These are phyloP conservation scores for Fusarium mangiferae DNA, from an alignment of 2,329 filamentous ascomycete species.

Conservation along the genomic window DNA sequence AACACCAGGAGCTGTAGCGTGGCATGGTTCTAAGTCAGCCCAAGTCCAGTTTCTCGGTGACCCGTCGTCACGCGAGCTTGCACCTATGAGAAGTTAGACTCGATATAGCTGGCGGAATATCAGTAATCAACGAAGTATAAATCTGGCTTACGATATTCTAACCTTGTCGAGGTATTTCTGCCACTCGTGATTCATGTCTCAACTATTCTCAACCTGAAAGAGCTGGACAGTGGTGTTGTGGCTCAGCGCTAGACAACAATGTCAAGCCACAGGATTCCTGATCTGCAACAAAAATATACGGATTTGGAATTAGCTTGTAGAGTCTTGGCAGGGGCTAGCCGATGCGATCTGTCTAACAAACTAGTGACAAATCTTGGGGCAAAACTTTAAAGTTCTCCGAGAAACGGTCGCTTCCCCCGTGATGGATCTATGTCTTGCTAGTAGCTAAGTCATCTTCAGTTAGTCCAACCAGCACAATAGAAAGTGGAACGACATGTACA, in stretches of 20 bases:
- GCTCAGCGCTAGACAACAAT: neutral
- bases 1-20: fast-evolving
- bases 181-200: neutral
- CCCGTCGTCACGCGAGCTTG: fast-evolving
- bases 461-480: fast-evolving
- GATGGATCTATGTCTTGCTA: neutral
- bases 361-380: neutral
- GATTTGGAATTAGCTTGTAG: neutral
- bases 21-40: neutral
- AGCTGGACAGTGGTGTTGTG: neutral
- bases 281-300: neutral
- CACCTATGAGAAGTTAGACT: no score
- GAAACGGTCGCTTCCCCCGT: neutral
- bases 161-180: neutral
- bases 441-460: neutral
- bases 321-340: neutral
- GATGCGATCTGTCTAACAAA: neutral
- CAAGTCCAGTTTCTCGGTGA: neutral
- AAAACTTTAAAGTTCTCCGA: neutral
- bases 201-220: no score
- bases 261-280: neutral
- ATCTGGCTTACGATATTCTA: neutral
- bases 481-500: neutral
- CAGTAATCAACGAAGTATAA: fast-evolving
- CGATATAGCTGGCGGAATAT: fast-evolving